A percentile compares a stretch with the other conserved stretches of the same genome.
phyloP scores from a whole-genome alignment of 2,329 filamentous ascomycete species.

The Pleomassaria siparia region DNA sequence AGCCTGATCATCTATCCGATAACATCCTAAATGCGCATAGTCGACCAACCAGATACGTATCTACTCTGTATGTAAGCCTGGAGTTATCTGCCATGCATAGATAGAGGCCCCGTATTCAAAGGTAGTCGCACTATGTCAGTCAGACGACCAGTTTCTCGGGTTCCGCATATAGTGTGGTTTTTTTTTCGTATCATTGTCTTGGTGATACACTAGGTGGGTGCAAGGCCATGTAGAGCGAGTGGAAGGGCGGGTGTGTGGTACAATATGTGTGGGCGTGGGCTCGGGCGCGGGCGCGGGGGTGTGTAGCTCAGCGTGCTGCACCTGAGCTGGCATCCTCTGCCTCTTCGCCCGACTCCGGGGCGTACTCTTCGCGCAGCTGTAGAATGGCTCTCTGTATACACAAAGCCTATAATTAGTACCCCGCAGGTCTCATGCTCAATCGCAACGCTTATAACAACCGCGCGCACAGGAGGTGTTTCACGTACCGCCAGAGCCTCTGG shows the following conservation, averaged over 20 bases:
- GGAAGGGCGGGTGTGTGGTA: too few relatives aligned
- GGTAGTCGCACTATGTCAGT: neutral
- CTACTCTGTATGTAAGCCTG: neutral
- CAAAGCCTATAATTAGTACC: conserved; percentile 64
- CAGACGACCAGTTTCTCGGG: neutral
- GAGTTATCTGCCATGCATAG: neutral
- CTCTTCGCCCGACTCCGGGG: conserved; percentile 25
- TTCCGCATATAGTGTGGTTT: too few relatives aligned
- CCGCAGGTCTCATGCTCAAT: neutral
- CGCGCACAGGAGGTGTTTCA: conserved; percentile 17
- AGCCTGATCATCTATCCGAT: conserved; percentile 2
- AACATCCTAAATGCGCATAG: neutral
- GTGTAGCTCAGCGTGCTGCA: neutral
- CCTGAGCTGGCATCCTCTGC: neutral
- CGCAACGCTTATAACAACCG: neutral
- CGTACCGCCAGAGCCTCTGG: conserved; percentile 91
- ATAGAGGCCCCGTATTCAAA: neutral
- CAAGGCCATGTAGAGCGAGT: too few relatives aligned
- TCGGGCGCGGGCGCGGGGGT: too few relatives aligned
- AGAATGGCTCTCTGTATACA: conserved; percentile 49
- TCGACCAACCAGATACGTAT: neutral
- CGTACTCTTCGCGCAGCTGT: conserved; percentile 48
- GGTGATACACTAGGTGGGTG: too few relatives aligned
- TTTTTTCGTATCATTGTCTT: neutral
- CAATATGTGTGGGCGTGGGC: too few relatives aligned